Conservation (phyloP, 2,329 filamentous ascomycete genomes). For the Aspergillus ibericus region DNA sequence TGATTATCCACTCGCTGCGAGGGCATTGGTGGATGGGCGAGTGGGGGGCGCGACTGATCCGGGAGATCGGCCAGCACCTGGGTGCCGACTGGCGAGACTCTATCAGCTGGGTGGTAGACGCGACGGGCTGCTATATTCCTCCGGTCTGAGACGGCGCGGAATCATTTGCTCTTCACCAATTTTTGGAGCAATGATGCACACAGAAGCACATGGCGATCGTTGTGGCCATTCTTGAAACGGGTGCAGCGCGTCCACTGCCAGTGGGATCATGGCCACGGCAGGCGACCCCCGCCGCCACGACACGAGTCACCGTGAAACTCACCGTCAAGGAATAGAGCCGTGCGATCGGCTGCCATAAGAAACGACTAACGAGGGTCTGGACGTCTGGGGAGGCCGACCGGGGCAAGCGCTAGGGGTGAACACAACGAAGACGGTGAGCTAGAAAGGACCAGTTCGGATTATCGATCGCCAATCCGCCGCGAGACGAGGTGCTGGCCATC, state of each 20-base stretch:
- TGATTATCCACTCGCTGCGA: conserved; percentile 59
- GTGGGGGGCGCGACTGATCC: conserved; percentile 65
- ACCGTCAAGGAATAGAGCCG: neutral
- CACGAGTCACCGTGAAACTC: neutral
- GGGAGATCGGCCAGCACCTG: conserved; percentile 52
- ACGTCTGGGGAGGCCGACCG: neutral
- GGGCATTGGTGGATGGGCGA: conserved; percentile 69
- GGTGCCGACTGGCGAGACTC: conserved; percentile 28
- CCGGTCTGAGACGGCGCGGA: conserved; percentile 9
- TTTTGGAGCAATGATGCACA: neutral
- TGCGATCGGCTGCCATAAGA: neutral
- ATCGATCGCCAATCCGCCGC: neutral
- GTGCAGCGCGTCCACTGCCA: neutral
- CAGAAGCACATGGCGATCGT: no score
- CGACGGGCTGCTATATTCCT: conserved; percentile 31
- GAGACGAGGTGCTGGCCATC: neutral
- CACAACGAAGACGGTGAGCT: neutral
- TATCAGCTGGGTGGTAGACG: conserved; percentile 36
- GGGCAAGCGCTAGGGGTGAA: neutral
- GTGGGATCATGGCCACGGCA: neutral
- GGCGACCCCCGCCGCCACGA: neutral
- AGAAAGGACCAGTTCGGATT: neutral
- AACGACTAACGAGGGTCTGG: no score
- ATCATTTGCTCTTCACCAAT: neutral
- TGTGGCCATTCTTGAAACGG: neutral